Evolutionary conservation across 2,329 filamentous ascomycete genomes (phyloP).

Genomic region (Reticulascus tulasneorum): DNA sequence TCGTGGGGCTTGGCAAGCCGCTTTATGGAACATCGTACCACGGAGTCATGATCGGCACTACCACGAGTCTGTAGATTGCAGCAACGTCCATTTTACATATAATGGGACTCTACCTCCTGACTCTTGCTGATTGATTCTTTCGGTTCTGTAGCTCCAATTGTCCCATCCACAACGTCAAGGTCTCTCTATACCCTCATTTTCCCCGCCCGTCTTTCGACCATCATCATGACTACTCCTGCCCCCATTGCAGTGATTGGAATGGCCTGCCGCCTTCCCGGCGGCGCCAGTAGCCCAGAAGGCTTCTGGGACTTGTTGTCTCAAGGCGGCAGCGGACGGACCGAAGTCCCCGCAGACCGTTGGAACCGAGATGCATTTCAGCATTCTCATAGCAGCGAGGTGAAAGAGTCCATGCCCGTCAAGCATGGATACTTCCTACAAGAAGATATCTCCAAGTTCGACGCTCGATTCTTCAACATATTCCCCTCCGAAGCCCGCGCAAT

Average conservation of each 20-base stretch:
- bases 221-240: too few species aligned
- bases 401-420: neutral
- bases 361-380: slow-evolving; percentile 19
- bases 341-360: slow-evolving; percentile 20
- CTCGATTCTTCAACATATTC: slow-evolving; percentile 19
- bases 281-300: slow-evolving; percentile 18
- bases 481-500: slow-evolving; percentile 21
- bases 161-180: too few species aligned
- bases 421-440: slow-evolving; percentile 7
- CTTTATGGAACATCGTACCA: too few species aligned
- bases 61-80: too few species aligned
- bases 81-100: too few species aligned
- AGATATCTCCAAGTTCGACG: slow-evolving; percentile 20
- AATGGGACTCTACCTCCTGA: too few species aligned
- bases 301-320: slow-evolving; percentile 23
- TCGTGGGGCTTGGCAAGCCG: too few species aligned
- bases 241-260: slow-evolving; percentile 27
- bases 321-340: slow-evolving; percentile 13
- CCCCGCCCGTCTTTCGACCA: too few species aligned
- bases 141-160: too few species aligned
- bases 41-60: too few species aligned
- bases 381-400: slow-evolving; percentile 10
- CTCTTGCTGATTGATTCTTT: too few species aligned
- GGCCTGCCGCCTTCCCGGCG: slow-evolving; percentile 24
- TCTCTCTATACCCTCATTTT: too few species aligned